Conservation (phyloP, 306 rosid species). For the barrel medic (Medicago truncatula) region MtrunA17r5.0-ANR NC_053044.1:54762001-54762500, state of each 20-base stretch:
- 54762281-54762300: constrained; percentile 87
- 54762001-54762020: constrained; percentile 86
- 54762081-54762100: constrained; percentile 81
- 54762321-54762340: constrained; percentile 56
- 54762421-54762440: constrained; percentile 78
- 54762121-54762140: constrained; percentile 69
- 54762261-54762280: constrained; percentile 76
- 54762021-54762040: constrained; percentile 62
- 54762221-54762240: constrained; percentile 85
- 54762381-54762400: constrained; percentile 61
- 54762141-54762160: constrained; percentile 86
- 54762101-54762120: constrained; percentile 57
- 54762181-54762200: constrained; percentile 73
- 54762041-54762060: constrained; percentile 72
- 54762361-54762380: constrained; percentile 81
- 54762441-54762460: constrained; percentile 71
- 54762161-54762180: constrained; percentile 66
- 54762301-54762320: constrained; percentile 77
- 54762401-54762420: constrained; percentile 70
- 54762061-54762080: constrained; percentile 78
- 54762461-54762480: constrained; percentile 58
- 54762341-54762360: constrained; percentile 70
- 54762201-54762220: constrained; percentile 82
- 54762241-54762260: constrained; percentile 57
- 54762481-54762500: constrained; percentile 73